Conservation (phyloP, 306 rosid genomes). For the Cyamopsis tetragonoloba region DNA sequence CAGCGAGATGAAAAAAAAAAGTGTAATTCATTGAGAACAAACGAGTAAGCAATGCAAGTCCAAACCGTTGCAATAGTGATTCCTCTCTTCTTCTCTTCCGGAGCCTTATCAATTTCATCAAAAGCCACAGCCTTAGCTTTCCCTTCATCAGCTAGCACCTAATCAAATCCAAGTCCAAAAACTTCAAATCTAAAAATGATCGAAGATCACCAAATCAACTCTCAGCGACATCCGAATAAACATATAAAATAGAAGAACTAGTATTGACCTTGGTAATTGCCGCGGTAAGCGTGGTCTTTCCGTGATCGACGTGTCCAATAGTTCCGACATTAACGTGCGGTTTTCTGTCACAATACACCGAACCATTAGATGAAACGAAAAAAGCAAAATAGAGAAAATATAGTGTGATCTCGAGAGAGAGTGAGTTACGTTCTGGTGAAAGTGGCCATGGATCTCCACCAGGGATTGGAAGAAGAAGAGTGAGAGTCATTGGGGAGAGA, state of each 20-base stretch:
- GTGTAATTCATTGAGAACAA: neutral
- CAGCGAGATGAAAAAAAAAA: too few relatives aligned
- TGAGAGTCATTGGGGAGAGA: constrained; percentile 27
- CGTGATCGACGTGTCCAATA: constrained; percentile 43
- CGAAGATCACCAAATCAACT: neutral
- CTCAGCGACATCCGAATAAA: neutral
- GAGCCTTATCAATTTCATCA: constrained; percentile 95
- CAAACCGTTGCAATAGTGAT: constrained; percentile 91
- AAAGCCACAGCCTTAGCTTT: constrained; percentile 89
- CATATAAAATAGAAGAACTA: neutral
- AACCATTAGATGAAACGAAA: neutral
- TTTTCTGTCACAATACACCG: constrained; percentile 24
- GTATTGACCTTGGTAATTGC: constrained; percentile 33
- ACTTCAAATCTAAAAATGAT: too few relatives aligned
- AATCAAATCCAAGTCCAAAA: constrained; percentile 1
- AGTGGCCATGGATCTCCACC: constrained; percentile 55
- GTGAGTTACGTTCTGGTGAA: constrained; percentile 37
- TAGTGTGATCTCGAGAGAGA: neutral
- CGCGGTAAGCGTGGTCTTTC: constrained; percentile 39
- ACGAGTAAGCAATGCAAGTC: neutral
- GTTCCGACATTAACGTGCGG: constrained; percentile 44
- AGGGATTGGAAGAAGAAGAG: constrained; percentile 38
- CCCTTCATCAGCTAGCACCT: constrained; percentile 92
- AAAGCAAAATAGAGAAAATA: neutral
- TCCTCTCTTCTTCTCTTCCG: constrained; percentile 96